Evolutionary conservation across 208 protist species (phyloP).

Genomic region (Trypanosoma brucei): DNA sequence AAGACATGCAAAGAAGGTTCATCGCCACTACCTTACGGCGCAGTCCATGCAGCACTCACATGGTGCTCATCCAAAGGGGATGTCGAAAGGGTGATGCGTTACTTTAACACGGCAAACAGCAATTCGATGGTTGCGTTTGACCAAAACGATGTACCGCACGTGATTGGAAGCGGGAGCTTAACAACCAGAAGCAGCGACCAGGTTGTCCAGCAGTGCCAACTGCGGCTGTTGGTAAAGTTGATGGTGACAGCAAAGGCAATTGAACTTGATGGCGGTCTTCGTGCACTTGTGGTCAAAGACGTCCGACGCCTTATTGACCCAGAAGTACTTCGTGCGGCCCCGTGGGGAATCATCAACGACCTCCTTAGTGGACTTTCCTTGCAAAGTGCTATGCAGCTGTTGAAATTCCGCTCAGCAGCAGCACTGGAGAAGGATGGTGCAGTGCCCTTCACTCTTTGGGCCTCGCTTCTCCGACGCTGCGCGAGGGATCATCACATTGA

Average conservation of each 20-base stretch:
- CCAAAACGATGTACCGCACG: slow-evolving; percentile 11
- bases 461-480: slow-evolving; percentile 73
- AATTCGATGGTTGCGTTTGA: slow-evolving; percentile 27
- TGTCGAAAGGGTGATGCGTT: slow-evolving; percentile 54
- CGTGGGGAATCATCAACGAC: slow-evolving; percentile 80
- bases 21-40: slow-evolving; percentile 45
- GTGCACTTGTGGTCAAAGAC: slow-evolving; percentile 60
- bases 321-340: slow-evolving; percentile 32
- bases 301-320: slow-evolving; percentile 53
- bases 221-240: slow-evolving; percentile 72
- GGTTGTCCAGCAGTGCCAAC: slow-evolving; percentile 44
- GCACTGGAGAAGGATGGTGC: slow-evolving; percentile 20
- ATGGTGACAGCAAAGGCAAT: slow-evolving; percentile 64
- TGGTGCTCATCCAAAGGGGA: slow-evolving; percentile 62
- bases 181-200: slow-evolving; percentile 14
- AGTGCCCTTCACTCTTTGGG: slow-evolving; percentile 79
- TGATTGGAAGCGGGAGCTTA: slow-evolving; percentile 28
- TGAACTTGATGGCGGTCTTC: slow-evolving; percentile 70
- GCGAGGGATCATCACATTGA: slow-evolving; percentile 66
- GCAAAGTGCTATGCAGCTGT: slow-evolving; percentile 71
- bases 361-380: slow-evolving; percentile 68
- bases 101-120: slow-evolving; percentile 55
- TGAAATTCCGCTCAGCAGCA: slow-evolving; percentile 34
- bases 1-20: slow-evolving; percentile 3
- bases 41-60: slow-evolving; percentile 56